Evolutionary conservation across 2,329 filamentous ascomycete species (phyloP).

Genomic region (Aspergillus ochraceus): DNA sequence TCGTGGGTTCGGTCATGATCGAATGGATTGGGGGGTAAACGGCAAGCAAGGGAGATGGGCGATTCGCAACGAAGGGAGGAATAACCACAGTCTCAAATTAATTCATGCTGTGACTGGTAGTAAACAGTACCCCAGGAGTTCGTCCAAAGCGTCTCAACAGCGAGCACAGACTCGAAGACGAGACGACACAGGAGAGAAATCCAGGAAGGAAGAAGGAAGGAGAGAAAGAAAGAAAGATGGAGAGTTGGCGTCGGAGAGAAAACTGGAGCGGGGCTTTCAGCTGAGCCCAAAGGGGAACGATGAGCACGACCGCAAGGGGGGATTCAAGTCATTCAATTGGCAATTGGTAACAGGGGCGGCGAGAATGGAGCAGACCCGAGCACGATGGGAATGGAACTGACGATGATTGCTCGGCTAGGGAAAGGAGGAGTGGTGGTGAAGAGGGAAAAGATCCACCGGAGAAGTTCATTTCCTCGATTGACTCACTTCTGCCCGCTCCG

Average conservation of each 20-base stretch:
- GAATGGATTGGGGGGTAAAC: background rate
- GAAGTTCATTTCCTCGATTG: conserved; percentile 5
- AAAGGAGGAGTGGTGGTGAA: background rate
- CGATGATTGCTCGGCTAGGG: background rate
- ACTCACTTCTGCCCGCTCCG: conserved; percentile 23
- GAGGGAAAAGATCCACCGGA: background rate
- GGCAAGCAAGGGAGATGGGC: conserved; percentile 10
- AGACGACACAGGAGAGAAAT: background rate
- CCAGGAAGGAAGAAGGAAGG: background rate
- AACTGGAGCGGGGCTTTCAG: background rate
- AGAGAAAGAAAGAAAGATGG: conserved; percentile 1
- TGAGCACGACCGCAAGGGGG: background rate
- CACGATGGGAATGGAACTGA: background rate
- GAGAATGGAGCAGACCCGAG: background rate
- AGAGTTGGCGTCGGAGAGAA: background rate
- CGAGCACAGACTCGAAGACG: background rate
- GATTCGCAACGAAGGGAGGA: conserved; percentile 11
- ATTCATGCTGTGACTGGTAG: conserved; percentile 16
- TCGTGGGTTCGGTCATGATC: conserved; percentile 50
- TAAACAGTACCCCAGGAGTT: background rate
- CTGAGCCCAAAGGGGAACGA: conserved; percentile 1
- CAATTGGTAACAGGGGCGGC: background rate
- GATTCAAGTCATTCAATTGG: no score
- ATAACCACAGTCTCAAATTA: conserved; percentile 11
- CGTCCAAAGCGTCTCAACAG: background rate